phyloP scores from a whole-genome alignment of 331 rosid genomes.

The Malus hybrid region DNA sequence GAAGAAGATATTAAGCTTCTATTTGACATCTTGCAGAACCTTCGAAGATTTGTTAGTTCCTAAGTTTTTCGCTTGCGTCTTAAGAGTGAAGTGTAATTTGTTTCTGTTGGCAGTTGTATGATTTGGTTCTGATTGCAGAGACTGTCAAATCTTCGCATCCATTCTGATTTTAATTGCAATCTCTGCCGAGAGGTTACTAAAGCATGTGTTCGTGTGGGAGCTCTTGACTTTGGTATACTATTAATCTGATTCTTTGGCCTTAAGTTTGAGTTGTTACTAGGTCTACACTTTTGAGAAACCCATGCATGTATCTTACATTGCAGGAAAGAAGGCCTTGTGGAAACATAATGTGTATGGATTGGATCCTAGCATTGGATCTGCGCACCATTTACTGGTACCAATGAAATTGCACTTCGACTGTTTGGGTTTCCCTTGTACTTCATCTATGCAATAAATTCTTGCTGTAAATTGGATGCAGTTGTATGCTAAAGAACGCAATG shows the following conservation, averaged over 20 bases:
- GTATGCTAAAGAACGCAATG: constrained; percentile 58
- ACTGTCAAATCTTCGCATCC: constrained; percentile 80
- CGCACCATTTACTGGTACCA: constrained; percentile 73
- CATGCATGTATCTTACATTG: constrained; percentile 7
- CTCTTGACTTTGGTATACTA: constrained; percentile 64
- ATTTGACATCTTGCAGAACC: constrained; percentile 64
- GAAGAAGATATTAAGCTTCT: constrained; percentile 61
- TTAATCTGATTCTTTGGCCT: background rate
- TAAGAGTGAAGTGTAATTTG: constrained; percentile 1
- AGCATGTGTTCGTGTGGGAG: constrained; percentile 72
- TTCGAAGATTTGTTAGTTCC: constrained; percentile 76
- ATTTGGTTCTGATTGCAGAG: constrained; percentile 52
- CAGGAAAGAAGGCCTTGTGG: constrained; percentile 87
- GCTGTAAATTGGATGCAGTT: constrained; percentile 33
- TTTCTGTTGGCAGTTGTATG: constrained; percentile 7
- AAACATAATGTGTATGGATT: constrained; percentile 80
- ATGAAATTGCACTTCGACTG: constrained; percentile 1
- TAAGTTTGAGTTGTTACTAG: background rate
- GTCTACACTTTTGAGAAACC: background rate
- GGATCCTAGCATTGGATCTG: constrained; percentile 65
- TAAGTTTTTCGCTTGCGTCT: constrained; percentile 3
- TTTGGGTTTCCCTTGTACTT: constrained; percentile 4
- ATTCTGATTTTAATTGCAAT: constrained; percentile 54
- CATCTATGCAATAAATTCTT: constrained; percentile 15
- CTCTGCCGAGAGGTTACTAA: constrained; percentile 83